Percentiles rank a stretch among this genome's conserved stretches.
These are phyloP conservation scores for Penicillium samsonianum DNA, from an alignment of 495 filamentous ascomycete species.

Conservation along the genomic window DNA sequence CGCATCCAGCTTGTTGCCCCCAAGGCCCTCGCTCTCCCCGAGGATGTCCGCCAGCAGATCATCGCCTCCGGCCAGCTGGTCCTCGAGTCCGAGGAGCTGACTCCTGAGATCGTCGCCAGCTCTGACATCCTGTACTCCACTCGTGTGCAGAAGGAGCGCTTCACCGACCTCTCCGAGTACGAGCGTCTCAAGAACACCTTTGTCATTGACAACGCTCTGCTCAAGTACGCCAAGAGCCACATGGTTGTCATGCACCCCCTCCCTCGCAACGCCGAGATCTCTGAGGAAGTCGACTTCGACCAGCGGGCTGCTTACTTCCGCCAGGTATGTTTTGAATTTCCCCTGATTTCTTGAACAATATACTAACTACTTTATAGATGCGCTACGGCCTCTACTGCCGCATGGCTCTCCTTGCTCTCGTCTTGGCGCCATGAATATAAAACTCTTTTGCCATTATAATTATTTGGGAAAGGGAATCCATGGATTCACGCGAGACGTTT, in stretches of 20 bases:
- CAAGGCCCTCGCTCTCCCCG: constrained; percentile 71
- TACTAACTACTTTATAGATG: constrained; percentile 68
- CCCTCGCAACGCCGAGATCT: constrained; percentile 87
- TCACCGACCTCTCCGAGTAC: constrained; percentile 74
- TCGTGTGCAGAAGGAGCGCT: constrained; percentile 93
- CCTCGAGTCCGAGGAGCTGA: constrained; percentile 72
- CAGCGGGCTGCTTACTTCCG: constrained; percentile 96
- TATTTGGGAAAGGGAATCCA: constrained; percentile 27
- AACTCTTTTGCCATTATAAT: constrained; percentile 26
- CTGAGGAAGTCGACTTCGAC: constrained; percentile 96
- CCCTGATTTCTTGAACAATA: neutral
- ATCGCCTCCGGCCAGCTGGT: constrained; percentile 71
- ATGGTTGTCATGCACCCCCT: constrained; percentile 96
- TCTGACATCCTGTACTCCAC: constrained; percentile 96
- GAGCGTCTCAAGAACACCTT: constrained; percentile 85
- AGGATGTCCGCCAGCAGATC: constrained; percentile 69
- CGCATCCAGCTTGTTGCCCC: constrained; percentile 89
- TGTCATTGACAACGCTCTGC: constrained; percentile 83
- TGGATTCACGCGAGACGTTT: constrained; percentile 31
- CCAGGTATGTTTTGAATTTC: constrained; percentile 69
- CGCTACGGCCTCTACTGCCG: constrained; percentile 95
- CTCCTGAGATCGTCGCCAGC: constrained; percentile 75
- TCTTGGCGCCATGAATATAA: constrained; percentile 65
- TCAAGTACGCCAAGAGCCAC: constrained; percentile 85
- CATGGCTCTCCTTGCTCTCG: constrained; percentile 92